Conservation (phyloP, 2,329 filamentous ascomycete species). For the Microascus cirrosus region DNA sequence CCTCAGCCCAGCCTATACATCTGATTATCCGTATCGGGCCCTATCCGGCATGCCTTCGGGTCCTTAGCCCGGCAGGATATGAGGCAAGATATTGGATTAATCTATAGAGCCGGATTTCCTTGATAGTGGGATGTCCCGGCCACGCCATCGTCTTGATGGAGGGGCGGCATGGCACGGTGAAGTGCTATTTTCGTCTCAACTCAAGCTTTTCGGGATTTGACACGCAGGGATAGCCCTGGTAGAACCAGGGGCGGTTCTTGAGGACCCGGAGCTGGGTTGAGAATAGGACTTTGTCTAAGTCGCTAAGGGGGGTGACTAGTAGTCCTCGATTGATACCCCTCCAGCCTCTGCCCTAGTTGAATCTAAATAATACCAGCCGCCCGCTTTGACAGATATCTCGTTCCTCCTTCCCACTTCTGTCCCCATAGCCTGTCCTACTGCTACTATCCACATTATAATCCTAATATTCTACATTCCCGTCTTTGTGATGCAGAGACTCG, state of each 20-base stretch:
- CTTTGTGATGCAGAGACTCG: not conserved
- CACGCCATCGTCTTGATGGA: not conserved
- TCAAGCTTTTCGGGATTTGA: not conserved
- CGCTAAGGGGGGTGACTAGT: not conserved
- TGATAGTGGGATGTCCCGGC: not conserved
- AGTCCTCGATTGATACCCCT: not conserved
- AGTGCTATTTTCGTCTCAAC: slow-evolving; percentile 1
- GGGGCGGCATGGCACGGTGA: not conserved
- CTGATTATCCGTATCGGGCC: not conserved
- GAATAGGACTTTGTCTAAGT: not conserved
- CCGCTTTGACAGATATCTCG: not conserved
- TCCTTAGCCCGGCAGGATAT: not conserved
- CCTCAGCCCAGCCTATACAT: not conserved
- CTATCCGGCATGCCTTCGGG: not conserved
- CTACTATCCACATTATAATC: not conserved
- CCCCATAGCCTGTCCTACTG: not conserved
- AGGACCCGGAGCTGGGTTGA: not conserved
- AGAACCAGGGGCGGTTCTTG: not conserved
- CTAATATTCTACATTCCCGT: not conserved
- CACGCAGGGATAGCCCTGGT: not conserved
- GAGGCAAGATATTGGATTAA: not conserved
- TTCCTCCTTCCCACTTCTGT: not conserved
- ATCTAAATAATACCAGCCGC: no score
- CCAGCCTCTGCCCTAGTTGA: not conserved
- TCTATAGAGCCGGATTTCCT: not conserved